Percentiles rank a stretch among this genome's conserved stretches.
Conservation (phyloP, 306 rosid genomes). For the Quercus rubra region DNA sequence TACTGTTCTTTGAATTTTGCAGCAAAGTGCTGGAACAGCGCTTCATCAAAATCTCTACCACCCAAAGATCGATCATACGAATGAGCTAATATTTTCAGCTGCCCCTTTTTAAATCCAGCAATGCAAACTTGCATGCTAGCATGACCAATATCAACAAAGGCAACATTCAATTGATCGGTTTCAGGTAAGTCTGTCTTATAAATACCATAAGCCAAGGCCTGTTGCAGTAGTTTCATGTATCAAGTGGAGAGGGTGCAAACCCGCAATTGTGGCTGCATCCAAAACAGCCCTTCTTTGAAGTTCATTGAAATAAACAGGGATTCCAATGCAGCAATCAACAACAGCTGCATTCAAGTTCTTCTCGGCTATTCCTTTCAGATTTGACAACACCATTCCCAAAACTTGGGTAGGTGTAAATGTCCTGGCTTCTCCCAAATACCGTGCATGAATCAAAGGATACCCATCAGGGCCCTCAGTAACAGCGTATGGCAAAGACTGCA, state of each 20-base stretch:
- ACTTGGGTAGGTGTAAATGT: conserved; percentile 82
- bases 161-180: conserved; percentile 78
- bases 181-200: conserved; percentile 94
- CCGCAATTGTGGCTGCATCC: conserved; percentile 91
- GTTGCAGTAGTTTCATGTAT: conserved; percentile 92
- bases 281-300: conserved; percentile 89
- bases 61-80: conserved; percentile 80
- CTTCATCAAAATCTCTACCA: conserved; percentile 97
- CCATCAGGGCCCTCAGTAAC: conserved; percentile 89
- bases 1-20: conserved; percentile 73
- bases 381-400: conserved; percentile 71
- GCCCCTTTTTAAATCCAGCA: conserved; percentile 92
- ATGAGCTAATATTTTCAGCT: conserved; percentile 80
- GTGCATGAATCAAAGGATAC: conserved; percentile 69
- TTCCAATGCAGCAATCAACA: conserved; percentile 90
- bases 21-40: conserved; percentile 70
- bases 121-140: conserved; percentile 96
- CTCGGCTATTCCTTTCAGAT: conserved; percentile 77
- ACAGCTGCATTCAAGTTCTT: conserved; percentile 82
- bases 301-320: conserved; percentile 89
- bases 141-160: conserved; percentile 91
- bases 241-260: conserved; percentile 83
- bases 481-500: conserved; percentile 63
- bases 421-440: conserved; percentile 64
- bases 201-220: conserved; percentile 92